These are phyloP conservation scores for Cyberlindnera misumaiensis DNA, from an alignment of 805 yeast species.

Conservation along the genomic window DNA sequence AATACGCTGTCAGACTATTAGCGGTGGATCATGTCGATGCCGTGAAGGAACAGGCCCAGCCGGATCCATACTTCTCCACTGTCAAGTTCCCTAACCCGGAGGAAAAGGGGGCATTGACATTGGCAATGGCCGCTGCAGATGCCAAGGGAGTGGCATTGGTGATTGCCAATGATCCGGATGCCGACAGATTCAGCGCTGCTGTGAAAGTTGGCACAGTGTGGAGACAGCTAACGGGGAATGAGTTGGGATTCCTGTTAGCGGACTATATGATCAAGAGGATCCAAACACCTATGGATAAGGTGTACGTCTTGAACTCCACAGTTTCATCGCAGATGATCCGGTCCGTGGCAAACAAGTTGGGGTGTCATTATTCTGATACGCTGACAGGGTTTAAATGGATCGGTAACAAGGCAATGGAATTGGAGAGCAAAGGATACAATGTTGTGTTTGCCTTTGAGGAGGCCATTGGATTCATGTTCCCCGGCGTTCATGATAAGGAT, in stretches of 20 bases:
- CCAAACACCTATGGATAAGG: constrained; percentile 23
- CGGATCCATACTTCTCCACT: constrained; percentile 84
- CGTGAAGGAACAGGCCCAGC: constrained; percentile 61
- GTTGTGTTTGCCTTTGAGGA: constrained; percentile 95
- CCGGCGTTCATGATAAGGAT: constrained; percentile 82
- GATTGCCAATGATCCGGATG: constrained; percentile 94
- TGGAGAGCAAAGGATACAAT: constrained; percentile 51
- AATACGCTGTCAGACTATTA: constrained; percentile 31
- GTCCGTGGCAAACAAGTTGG: constrained; percentile 56
- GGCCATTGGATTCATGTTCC: constrained; percentile 92
- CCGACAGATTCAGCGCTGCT: constrained; percentile 87
- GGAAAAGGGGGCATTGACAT: constrained; percentile 81
- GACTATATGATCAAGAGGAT: constrained; percentile 37
- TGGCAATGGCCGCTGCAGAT: constrained; percentile 63
- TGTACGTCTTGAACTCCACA: constrained; percentile 75
- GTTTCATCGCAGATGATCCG: constrained; percentile 82
- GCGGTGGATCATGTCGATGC: constrained; percentile 27
- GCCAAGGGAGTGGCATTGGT: constrained; percentile 41
- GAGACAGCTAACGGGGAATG: constrained; percentile 87
- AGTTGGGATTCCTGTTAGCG: constrained; percentile 82
- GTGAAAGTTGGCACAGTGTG: constrained; percentile 44
- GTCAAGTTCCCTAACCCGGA: constrained; percentile 94
- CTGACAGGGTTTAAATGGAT: constrained; percentile 97
- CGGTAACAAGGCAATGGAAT: constrained; percentile 77
- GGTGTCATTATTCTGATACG: constrained; percentile 69